Conservation (phyloP, 805 yeast genomes). For the Candida gorgasii region DNA sequence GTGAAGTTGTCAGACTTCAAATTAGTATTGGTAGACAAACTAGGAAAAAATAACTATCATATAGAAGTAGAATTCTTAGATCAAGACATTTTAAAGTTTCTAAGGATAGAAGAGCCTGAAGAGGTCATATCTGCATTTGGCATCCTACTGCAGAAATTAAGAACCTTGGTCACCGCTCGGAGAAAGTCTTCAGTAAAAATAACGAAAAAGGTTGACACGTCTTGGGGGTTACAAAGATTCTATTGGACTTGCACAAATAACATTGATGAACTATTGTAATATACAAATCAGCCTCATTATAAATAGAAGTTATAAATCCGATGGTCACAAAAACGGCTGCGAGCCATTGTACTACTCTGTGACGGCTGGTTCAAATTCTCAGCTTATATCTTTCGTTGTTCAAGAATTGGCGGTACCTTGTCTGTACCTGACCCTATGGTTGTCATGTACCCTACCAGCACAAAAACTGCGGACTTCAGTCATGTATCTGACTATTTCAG, state of each 20-base stretch:
- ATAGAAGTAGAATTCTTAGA: conserved; percentile 24
- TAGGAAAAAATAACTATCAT: not conserved
- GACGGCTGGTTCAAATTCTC: too few relatives aligned
- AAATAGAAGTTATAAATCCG: not conserved
- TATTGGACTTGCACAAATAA: conserved; percentile 10
- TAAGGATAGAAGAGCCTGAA: conserved; percentile 19
- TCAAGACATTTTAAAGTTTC: conserved; percentile 27
- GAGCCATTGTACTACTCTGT: too few relatives aligned
- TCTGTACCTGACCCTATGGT: too few relatives aligned
- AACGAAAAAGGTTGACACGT: not conserved
- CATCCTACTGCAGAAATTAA: not conserved
- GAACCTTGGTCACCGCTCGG: not conserved
- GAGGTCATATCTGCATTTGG: conserved; percentile 2
- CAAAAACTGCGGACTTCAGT: not conserved
- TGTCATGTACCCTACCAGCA: too few relatives aligned
- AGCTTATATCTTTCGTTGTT: too few relatives aligned
- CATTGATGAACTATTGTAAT: conserved; percentile 3
- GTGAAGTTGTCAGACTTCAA: conserved; percentile 27
- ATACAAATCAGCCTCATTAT: not conserved
- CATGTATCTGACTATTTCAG: not conserved
- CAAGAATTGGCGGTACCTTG: not conserved
- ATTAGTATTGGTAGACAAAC: conserved; percentile 18
- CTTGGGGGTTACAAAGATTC: not conserved
- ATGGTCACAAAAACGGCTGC: not conserved
- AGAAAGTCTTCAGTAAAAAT: not conserved